phyloP scores from a whole-genome alignment of 1,284 basidiomycete genomes.

The Apiotrichum sp. region DNA sequence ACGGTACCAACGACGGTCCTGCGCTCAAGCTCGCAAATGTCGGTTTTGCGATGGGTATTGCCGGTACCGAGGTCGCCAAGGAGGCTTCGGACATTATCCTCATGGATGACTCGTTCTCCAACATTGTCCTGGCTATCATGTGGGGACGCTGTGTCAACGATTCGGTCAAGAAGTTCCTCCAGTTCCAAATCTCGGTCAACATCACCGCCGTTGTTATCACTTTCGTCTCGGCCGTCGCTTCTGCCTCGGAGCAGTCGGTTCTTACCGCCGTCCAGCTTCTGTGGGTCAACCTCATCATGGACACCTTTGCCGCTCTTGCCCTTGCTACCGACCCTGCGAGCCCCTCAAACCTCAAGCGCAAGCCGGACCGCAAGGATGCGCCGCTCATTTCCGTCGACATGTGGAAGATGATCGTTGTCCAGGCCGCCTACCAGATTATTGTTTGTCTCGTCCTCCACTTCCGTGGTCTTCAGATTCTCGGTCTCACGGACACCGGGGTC shows the following conservation, averaged over 20 bases:
- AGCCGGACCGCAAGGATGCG: constrained; percentile 80
- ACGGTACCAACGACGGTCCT: constrained; percentile 96
- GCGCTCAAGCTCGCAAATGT: constrained; percentile 91
- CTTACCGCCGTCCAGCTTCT: constrained; percentile 91
- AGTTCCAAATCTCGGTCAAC: constrained; percentile 97
- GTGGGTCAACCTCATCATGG: constrained; percentile 74
- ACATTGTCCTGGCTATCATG: constrained; percentile 94
- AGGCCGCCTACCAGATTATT: constrained; percentile 80
- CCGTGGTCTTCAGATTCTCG: constrained; percentile 65
- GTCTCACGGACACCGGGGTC: constrained; percentile 39
- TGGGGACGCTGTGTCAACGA: constrained; percentile 99
- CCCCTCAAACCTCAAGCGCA: constrained; percentile 71
- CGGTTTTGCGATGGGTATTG: constrained; percentile 97
- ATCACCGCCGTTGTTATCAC: constrained; percentile 93
- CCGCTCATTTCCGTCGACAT: constrained; percentile 86
- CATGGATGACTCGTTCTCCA: constrained; percentile 96
- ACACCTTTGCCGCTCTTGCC: constrained; percentile 94
- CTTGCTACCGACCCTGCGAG: constrained; percentile 93
- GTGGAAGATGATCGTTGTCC: constrained; percentile 90
- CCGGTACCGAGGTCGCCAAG: constrained; percentile 97
- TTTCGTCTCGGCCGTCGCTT: constrained; percentile 82
- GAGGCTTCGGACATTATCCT: constrained; percentile 98
- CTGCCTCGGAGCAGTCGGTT: constrained; percentile 68
- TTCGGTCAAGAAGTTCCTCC: constrained; percentile 92
- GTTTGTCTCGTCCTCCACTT: constrained; percentile 89